Evolutionary conservation across 768 basidiomycete species (phyloP), one percentile per base, ranked within the genome.

Genomic region (Ramaria sp.): DNA sequence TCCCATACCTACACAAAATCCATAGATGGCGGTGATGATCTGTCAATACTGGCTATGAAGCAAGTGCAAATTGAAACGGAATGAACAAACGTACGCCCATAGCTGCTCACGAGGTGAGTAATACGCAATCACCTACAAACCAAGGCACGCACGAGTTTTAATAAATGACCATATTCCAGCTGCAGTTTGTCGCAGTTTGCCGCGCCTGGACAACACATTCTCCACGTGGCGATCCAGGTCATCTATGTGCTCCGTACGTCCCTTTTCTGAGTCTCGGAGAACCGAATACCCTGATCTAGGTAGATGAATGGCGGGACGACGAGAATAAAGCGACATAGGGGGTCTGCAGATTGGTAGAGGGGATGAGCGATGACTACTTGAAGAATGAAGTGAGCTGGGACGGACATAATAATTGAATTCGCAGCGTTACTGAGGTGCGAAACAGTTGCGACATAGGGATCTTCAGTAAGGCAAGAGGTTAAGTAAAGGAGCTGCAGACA

Each of bases 91-190:
- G 62, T 71, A 84, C 83, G 38, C 88, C 86, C 70, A 88, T 76
- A 11, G 86, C 83, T 86, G 64, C 30, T 54, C 24, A 12, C 7
- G 49, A 46, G 19, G 15, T 57, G 24, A 57, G 53, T 22, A 53
- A 4, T 9, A 17, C n/a, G 24, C 19, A 37, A 13, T 17, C 19
- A 22, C 5, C 24, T 30, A 17, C 19, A 17, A 12, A 38, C 38
- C 38, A 41, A 48, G 17, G 10, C 12, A 73, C 81, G 60, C 70
- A 85, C 84, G 90, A 54, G 90, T 93, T 71, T 87, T 89, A 58
- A 91, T 68, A 65, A 90, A 93, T 1, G 84, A 77, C 86, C 89
- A 88, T 3, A 91, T 71, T 3, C 90, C 90, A 62, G 75, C 73
- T 63, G 86, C 66, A 0, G 78, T 82, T 17, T 84, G 76, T 56